Evolutionary conservation across 768 basidiomycete genomes (phyloP).

Genomic region (Psilocybe sp.): DNA sequence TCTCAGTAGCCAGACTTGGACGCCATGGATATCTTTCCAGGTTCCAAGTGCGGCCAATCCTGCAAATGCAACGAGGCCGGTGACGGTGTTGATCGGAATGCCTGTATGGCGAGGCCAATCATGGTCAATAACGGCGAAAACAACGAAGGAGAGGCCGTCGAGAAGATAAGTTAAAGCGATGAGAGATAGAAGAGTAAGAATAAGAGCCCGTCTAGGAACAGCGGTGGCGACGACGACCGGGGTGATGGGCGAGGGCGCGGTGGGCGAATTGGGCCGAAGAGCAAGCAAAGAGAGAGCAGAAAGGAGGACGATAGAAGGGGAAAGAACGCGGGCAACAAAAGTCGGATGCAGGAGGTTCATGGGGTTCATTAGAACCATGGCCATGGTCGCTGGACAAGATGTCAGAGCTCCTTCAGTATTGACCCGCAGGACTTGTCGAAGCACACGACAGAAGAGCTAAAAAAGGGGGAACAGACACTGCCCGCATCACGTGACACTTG

Average conservation of each 20-base stretch:
- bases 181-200: slow-evolving; percentile 70
- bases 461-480: slow-evolving; percentile 9
- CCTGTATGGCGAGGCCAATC: slow-evolving; percentile 64
- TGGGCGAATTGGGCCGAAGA: slow-evolving; percentile 41
- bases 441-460: slow-evolving; percentile 1
- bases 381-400: slow-evolving; percentile 4
- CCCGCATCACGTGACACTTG: too few species aligned
- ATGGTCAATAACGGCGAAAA: slow-evolving; percentile 61
- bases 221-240: slow-evolving; percentile 71
- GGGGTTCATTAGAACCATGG: slow-evolving; percentile 12
- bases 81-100: slow-evolving; percentile 62
- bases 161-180: slow-evolving; percentile 69
- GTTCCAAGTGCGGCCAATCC: slow-evolving; percentile 74
- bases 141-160: slow-evolving; percentile 74
- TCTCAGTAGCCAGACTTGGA: slow-evolving; percentile 63
- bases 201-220: slow-evolving; percentile 72
- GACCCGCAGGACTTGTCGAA: too few species aligned
- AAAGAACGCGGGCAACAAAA: slow-evolving; percentile 59
- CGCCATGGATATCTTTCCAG: slow-evolving; percentile 74
- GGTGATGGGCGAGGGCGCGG: slow-evolving; percentile 65
- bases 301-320: slow-evolving; percentile 65
- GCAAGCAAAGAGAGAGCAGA: slow-evolving; percentile 59
- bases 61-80: slow-evolving; percentile 68
- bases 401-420: too few species aligned
- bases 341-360: slow-evolving; percentile 30